Evolutionary conservation across 805 yeast genomes (phyloP).

Genomic region (Candida silvicultrix): DNA sequence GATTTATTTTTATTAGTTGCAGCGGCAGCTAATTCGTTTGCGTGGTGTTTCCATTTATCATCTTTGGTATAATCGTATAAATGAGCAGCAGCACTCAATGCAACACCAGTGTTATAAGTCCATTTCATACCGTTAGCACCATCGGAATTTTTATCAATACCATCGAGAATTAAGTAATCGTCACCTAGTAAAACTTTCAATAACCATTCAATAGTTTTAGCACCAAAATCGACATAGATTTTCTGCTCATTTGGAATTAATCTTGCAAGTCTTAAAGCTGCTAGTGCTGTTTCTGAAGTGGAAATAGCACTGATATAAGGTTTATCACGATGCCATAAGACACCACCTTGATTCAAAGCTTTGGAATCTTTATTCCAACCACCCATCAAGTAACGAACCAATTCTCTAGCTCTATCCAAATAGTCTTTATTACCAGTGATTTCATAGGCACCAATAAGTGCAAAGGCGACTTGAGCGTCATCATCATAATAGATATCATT

Average conservation of each 20-base stretch:
- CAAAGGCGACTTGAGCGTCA: conserved; percentile 68
- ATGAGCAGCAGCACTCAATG: conserved; percentile 47
- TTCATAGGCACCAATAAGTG: conserved; percentile 59
- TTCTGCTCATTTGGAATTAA: conserved; percentile 42
- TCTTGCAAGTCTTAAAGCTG: conserved; percentile 49
- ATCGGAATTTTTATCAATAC: conserved; percentile 36
- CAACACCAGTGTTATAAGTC: conserved; percentile 65
- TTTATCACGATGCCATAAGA: conserved; percentile 60
- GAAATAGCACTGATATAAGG: conserved; percentile 59
- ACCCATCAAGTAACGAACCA: conserved; percentile 56
- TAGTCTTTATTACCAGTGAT: conserved; percentile 51
- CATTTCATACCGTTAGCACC: conserved; percentile 47
- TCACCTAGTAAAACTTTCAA: conserved; percentile 43
- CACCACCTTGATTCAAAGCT: conserved; percentile 42
- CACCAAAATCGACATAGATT: conserved; percentile 51
- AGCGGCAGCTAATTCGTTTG: conserved; percentile 40
- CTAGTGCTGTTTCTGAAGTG: conserved; percentile 61
- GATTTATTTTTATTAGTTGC: conserved; percentile 49
- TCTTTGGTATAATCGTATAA: conserved; percentile 46
- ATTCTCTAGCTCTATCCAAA: conserved; percentile 50
- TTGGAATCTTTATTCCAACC: conserved; percentile 41
- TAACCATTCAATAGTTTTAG: conserved; percentile 52
- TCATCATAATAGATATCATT: conserved; percentile 67
- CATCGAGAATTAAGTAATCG: conserved; percentile 57
- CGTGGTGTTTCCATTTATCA: conserved; percentile 36